phyloP scores from a whole-genome alignment of 2,329 filamentous ascomycete species.

The Furcasterigmium sp. region DNA sequence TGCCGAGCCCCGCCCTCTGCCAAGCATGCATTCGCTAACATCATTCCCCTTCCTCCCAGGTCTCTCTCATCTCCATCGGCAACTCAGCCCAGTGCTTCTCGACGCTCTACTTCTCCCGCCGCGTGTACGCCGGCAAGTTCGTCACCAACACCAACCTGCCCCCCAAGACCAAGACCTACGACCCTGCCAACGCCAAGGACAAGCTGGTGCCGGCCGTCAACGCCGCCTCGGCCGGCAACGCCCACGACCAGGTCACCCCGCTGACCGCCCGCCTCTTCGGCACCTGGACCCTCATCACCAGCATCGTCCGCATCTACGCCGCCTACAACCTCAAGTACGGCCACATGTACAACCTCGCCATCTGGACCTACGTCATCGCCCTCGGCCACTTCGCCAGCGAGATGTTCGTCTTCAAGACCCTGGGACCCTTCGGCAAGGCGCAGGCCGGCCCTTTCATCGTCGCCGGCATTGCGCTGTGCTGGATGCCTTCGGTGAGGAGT shows the following conservation, averaged over 20 bases:
- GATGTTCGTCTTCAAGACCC: constrained; percentile 73
- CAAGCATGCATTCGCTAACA: neutral
- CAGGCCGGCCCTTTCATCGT: constrained; percentile 51
- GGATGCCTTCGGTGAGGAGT: constrained; percentile 63
- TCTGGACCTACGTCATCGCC: constrained; percentile 79
- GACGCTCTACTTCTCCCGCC: constrained; percentile 76
- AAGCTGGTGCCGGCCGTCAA: constrained; percentile 43
- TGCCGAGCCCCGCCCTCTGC: neutral
- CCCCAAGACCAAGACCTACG: constrained; percentile 31
- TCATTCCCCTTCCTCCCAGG: constrained; percentile 40
- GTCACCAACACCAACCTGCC: constrained; percentile 43
- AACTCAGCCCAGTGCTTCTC: constrained; percentile 83
- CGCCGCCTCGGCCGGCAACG: constrained; percentile 39
- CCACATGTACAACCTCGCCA: constrained; percentile 70
- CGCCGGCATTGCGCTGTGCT: constrained; percentile 45
- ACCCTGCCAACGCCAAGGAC: constrained; percentile 47
- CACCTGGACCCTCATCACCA: constrained; percentile 79
- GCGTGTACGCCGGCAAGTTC: constrained; percentile 72
- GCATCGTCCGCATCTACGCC: constrained; percentile 74
- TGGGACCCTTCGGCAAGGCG: constrained; percentile 52
- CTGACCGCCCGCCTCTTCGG: constrained; percentile 77
- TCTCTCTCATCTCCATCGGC: constrained; percentile 74
- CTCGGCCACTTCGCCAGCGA: constrained; percentile 75
- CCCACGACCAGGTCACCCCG: constrained; percentile 60
- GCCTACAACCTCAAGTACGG: constrained; percentile 74